Conservation (phyloP, 1,139 yeast species). For the Spencermartinsiella ligniputridi region DNA sequence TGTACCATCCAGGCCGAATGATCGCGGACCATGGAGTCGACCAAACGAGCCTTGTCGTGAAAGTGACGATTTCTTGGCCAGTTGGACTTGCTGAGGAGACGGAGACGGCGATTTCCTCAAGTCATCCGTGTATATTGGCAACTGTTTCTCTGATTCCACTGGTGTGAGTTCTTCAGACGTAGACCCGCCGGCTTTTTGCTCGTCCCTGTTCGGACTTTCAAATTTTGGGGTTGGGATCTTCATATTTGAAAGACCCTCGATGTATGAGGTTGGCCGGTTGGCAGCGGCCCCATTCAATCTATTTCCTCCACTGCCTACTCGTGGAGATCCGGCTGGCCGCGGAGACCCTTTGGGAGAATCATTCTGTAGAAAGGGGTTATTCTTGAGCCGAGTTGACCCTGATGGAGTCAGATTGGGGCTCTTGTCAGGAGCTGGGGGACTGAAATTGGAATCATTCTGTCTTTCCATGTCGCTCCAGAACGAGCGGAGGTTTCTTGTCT, state of each 20-base stretch:
- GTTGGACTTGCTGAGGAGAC: background rate
- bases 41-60: conserved; percentile 26
- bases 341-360: conserved; percentile 9
- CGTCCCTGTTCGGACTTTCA: background rate
- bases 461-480: conserved; percentile 32
- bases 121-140: background rate
- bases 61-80: conserved; percentile 19
- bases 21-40: conserved; percentile 32
- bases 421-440: conserved; percentile 14
- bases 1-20: conserved; percentile 14
- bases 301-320: background rate
- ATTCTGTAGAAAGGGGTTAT: conserved; percentile 21
- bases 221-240: conserved; percentile 4
- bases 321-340: background rate
- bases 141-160: background rate
- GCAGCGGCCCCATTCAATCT: background rate
- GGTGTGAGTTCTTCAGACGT: background rate
- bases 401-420: conserved; percentile 9
- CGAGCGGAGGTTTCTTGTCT: conserved; percentile 27
- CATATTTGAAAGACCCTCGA: conserved; percentile 1
- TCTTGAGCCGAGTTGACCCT: conserved; percentile 2
- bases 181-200: background rate
- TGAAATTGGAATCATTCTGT: conserved; percentile 14
- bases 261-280: conserved; percentile 1
- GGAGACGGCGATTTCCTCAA: background rate